A percentile compares a stretch with the other conserved stretches of the same genome.
phyloP scores from a whole-genome alignment of 2,329 filamentous ascomycete genomes.

The Corinectria fuckeliana region DNA sequence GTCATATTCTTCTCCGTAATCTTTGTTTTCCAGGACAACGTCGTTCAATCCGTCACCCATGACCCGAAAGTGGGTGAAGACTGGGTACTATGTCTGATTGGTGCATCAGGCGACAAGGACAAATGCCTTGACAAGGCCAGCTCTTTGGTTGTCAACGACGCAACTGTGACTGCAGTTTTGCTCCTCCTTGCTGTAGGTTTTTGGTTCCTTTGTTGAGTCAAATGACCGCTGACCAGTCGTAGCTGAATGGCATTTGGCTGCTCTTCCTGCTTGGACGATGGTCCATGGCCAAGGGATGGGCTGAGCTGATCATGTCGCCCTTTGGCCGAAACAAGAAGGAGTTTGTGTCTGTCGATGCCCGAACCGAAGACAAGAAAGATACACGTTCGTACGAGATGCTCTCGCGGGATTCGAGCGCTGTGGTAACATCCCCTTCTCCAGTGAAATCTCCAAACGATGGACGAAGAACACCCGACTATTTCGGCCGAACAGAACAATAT shows the following conservation, averaged over 20 bases:
- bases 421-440: slow-evolving; percentile 59
- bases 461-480: slow-evolving; percentile 61
- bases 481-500: slow-evolving; percentile 61
- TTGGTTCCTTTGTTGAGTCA: neutral
- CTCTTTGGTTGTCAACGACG: slow-evolving; percentile 72
- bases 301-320: slow-evolving; percentile 63
- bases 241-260: slow-evolving; percentile 86
- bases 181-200: slow-evolving; percentile 77
- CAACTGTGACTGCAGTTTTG: slow-evolving; percentile 80
- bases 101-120: slow-evolving; percentile 62
- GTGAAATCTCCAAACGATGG: slow-evolving; percentile 46
- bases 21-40: slow-evolving; percentile 86
- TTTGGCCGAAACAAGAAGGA: slow-evolving; percentile 69
- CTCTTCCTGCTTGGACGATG: slow-evolving; percentile 81
- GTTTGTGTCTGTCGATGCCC: slow-evolving; percentile 88
- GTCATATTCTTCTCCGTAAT: slow-evolving; percentile 93
- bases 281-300: slow-evolving; percentile 88
- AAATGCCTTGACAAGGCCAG: slow-evolving; percentile 68
- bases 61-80: slow-evolving; percentile 59
- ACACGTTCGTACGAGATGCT: slow-evolving; percentile 84
- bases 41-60: slow-evolving; percentile 65
- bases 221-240: slow-evolving; percentile 19
- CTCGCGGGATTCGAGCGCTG: slow-evolving; percentile 60
- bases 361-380: slow-evolving; percentile 65
- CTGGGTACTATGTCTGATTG: slow-evolving; percentile 77